phyloP scores from a whole-genome alignment of 1,139 yeast genomes.

The Lodderomyces oxycetoniae region DNA sequence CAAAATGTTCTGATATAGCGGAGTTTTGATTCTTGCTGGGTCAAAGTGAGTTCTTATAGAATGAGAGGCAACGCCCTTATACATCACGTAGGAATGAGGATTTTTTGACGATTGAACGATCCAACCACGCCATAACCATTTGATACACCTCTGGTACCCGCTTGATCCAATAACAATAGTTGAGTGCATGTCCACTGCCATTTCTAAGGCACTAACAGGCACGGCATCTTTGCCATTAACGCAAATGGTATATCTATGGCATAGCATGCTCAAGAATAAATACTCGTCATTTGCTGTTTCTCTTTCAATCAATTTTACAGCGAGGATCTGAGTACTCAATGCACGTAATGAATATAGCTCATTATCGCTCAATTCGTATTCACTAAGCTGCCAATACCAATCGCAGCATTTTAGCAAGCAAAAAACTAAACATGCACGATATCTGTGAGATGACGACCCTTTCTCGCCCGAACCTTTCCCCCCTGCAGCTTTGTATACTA shows the following conservation, averaged over 20 bases:
- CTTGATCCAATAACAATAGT: slow-evolving; percentile 70
- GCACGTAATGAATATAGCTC: slow-evolving; percentile 60
- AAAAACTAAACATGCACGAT: slow-evolving; percentile 64
- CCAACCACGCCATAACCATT: slow-evolving; percentile 95
- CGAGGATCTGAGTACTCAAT: slow-evolving; percentile 66
- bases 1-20: slow-evolving; percentile 70
- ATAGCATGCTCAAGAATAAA: slow-evolving; percentile 69
- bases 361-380: slow-evolving; percentile 62
- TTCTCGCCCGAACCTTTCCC: slow-evolving; percentile 61
- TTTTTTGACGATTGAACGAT: slow-evolving; percentile 70
- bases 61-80: slow-evolving; percentile 55
- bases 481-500: slow-evolving; percentile 75
- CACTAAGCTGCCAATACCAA: slow-evolving; percentile 68
- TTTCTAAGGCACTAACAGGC: slow-evolving; percentile 70
- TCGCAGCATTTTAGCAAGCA: slow-evolving; percentile 68
- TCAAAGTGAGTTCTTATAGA: slow-evolving; percentile 64
- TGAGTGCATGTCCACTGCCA: slow-evolving; percentile 84
- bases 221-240: slow-evolving; percentile 56
- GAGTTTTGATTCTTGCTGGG: slow-evolving; percentile 81
- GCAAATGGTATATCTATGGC: slow-evolving; percentile 68
- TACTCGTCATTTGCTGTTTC: slow-evolving; percentile 51
- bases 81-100: slow-evolving; percentile 64
- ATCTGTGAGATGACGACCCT: slow-evolving; percentile 56
- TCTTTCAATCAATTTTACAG: slow-evolving; percentile 62
- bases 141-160: slow-evolving; percentile 81